Percentiles rank a stretch among this genome's conserved stretches.
Conservation (phyloP, 2,329 filamentous ascomycete species). For the Escovopsis sp. region DNA sequence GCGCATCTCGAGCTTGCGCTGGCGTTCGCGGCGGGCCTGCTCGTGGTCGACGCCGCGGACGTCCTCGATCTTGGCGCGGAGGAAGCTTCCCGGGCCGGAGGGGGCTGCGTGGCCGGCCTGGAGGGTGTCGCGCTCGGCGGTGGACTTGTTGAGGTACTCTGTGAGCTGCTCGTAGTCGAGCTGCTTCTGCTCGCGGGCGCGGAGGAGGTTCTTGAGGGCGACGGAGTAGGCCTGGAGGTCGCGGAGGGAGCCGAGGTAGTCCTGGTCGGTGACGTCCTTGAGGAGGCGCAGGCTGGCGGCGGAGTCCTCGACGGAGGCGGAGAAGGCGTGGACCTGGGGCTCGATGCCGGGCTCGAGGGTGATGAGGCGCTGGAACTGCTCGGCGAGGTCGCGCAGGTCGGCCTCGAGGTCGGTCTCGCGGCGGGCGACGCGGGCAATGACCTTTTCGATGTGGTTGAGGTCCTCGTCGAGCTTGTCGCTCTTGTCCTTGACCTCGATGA, state of each 20-base stretch:
- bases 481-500: conserved; percentile 85
- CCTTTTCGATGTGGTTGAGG: conserved; percentile 83
- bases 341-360: conserved; percentile 80
- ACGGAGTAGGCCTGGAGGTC: conserved; percentile 93
- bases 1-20: conserved; percentile 79
- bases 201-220: conserved; percentile 77
- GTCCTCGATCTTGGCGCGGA: conserved; percentile 90
- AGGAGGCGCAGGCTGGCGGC: conserved; percentile 64
- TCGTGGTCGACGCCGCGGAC: conserved; percentile 95
- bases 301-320: conserved; percentile 71
- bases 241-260: conserved; percentile 80
- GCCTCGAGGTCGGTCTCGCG: conserved; percentile 76
- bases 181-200: conserved; percentile 92
- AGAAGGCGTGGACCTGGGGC: conserved; percentile 68
- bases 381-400: conserved; percentile 79
- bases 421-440: conserved; percentile 79
- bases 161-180: conserved; percentile 93
- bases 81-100: conserved; percentile 65
- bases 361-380: conserved; percentile 89
- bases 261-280: conserved; percentile 84
- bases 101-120: conserved; percentile 40
- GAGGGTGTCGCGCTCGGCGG: conserved; percentile 69
- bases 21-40: conserved; percentile 69
- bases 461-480: conserved; percentile 92
- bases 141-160: conserved; percentile 87